Base-by-base conservation (phyloP, 2,329 filamentous ascomycete genomes). In the Monosporascus sp. region DNA sequence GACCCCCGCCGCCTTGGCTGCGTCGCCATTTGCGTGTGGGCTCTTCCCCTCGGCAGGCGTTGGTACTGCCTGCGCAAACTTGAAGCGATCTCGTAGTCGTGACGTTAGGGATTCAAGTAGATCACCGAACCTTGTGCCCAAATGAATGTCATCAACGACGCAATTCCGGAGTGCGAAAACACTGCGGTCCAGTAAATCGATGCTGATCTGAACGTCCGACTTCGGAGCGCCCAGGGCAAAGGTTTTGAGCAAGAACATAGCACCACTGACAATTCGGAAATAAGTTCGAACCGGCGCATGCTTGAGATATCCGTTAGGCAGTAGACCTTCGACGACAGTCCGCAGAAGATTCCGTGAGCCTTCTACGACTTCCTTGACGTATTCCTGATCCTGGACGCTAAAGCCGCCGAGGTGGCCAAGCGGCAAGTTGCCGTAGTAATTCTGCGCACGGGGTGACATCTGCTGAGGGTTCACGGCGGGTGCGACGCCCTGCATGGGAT, bases 281-380 rank as follows among this genome's bases (percentile, higher is more conserved):
- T 93, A 93, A 0, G 89, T 93, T 47, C 89, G 80, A 5, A 94
- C 89, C 0, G 89, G 89, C 0, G 88, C 88, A 65, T 93, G 89
- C 65, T 90, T 89, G 45, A 94, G 82, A 62, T 89, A 91, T 40
- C 86, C 87, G 7, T 81, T 81, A 0, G 88, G 88, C 5, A 89
- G 76, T 18, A 94, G 77, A 2, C 87, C 88, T 22, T 93, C 84
- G 7, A 92, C 87, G 0, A 94, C 89, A 0, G 87, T 87, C 49
- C 81, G 79, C 11, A 94, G 75, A n/a, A 94, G 79, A 59, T 87
- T 90, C 37, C 89, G 82, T 53, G 86, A 87, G 7, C 88, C 88
- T 54, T 88, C 85, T 6, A 92, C 87, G 14, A 94, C 88, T 66
- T 91, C 86, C 40, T 78, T 84, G 51, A 89, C 85, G 60, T 87